phyloP scores from a whole-genome alignment of 2,329 filamentous ascomycete genomes.

The Arthrinium puccinioides region DNA sequence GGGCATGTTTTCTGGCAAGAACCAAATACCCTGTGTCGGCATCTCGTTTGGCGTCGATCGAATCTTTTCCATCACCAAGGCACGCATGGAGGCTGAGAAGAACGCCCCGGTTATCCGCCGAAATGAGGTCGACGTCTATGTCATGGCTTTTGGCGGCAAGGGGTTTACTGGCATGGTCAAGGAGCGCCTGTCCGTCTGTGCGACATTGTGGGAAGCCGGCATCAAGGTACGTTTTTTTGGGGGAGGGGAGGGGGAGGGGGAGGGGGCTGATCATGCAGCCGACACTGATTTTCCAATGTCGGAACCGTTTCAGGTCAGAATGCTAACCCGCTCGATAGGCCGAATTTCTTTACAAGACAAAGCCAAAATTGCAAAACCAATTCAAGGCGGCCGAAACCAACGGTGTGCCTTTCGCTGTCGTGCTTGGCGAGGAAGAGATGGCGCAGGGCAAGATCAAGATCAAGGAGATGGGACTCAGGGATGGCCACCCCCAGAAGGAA shows the following conservation, averaged over 20 bases:
- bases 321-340: slow-evolving; percentile 40
- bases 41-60: slow-evolving; percentile 75
- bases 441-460: slow-evolving; percentile 77
- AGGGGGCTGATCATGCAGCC: neutral
- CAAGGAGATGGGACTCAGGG: slow-evolving; percentile 67
- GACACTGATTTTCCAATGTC: no score
- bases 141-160: slow-evolving; percentile 92
- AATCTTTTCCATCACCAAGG: slow-evolving; percentile 72
- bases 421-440: slow-evolving; percentile 86
- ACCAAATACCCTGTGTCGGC: slow-evolving; percentile 67
- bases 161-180: slow-evolving; percentile 72
- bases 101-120: slow-evolving; percentile 44
- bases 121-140: slow-evolving; percentile 81
- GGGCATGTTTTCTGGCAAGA: slow-evolving; percentile 68
- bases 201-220: slow-evolving; percentile 75
- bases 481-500: slow-evolving; percentile 86
- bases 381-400: slow-evolving; percentile 83
- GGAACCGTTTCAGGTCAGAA: neutral
- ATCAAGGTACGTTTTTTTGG: slow-evolving; percentile 61
- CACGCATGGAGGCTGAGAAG: slow-evolving; percentile 46
- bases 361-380: slow-evolving; percentile 80
- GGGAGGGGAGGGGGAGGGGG: no score
- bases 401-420: slow-evolving; percentile 77
- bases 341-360: slow-evolving; percentile 84
- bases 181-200: slow-evolving; percentile 76